These are phyloP conservation scores for Peronospora destructor DNA, from an alignment of 352 stramenopile species.

Conservation along the genomic window DNA sequence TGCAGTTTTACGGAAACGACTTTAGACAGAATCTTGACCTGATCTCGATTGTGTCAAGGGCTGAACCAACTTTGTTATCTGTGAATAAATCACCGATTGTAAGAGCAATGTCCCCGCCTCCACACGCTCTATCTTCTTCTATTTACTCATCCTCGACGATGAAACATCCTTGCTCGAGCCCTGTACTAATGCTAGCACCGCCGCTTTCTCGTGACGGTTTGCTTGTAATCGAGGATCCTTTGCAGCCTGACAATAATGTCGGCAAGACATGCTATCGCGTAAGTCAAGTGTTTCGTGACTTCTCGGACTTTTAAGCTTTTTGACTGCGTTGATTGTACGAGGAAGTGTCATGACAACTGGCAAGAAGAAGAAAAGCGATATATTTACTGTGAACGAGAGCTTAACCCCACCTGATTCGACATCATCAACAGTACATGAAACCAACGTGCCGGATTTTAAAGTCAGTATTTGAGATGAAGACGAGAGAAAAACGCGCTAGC, in stretches of 20 bases:
- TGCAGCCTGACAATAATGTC: slow-evolving; percentile 71
- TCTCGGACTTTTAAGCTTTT: slow-evolving; percentile 80
- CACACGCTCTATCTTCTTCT: slow-evolving; percentile 18
- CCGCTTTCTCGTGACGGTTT: slow-evolving; percentile 33
- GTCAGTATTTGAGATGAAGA: slow-evolving; percentile 65
- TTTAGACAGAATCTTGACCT: slow-evolving; percentile 70
- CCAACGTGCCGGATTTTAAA: slow-evolving; percentile 49
- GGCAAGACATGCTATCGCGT: slow-evolving; percentile 81
- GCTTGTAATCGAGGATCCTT: slow-evolving; percentile 67
- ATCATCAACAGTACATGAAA: slow-evolving; percentile 9
- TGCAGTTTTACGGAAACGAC: slow-evolving; percentile 81
- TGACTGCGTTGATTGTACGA: slow-evolving; percentile 75
- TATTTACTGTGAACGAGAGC: not conserved
- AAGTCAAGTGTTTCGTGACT: slow-evolving; percentile 75
- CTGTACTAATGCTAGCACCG: slow-evolving; percentile 13
- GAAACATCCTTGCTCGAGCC: slow-evolving; percentile 15
- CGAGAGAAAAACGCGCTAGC: slow-evolving; percentile 38
- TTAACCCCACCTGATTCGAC: slow-evolving; percentile 4
- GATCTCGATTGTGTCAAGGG: slow-evolving; percentile 38
- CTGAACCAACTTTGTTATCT: slow-evolving; percentile 16
- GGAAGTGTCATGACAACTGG: slow-evolving; percentile 61
- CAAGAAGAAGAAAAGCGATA: slow-evolving; percentile 34
- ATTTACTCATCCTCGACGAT: slow-evolving; percentile 12
- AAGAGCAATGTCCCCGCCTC: slow-evolving; percentile 15
- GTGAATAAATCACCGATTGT: slow-evolving; percentile 9